Evolutionary conservation across 805 yeast genomes (phyloP).

Genomic region (Candida krabiensis): DNA sequence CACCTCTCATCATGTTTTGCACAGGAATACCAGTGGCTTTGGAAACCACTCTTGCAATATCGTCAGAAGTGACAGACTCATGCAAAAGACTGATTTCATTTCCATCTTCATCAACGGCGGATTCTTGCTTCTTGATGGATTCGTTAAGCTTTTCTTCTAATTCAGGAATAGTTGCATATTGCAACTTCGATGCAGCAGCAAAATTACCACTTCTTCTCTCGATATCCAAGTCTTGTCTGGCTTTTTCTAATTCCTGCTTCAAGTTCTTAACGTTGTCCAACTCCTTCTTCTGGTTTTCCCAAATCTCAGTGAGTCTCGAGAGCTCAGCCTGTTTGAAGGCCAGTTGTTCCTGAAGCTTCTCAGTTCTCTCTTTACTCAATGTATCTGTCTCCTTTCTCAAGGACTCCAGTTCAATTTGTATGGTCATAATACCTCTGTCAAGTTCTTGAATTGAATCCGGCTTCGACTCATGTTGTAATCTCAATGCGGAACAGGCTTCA

Average conservation of each 20-base stretch:
- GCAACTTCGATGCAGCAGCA: slow-evolving; percentile 84
- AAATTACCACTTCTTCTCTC: slow-evolving; percentile 84
- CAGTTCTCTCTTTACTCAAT: slow-evolving; percentile 73
- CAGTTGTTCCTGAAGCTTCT: slow-evolving; percentile 69
- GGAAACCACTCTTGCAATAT: slow-evolving; percentile 87
- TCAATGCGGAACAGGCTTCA: slow-evolving; percentile 93
- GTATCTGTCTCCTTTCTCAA: slow-evolving; percentile 90
- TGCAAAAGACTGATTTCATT: slow-evolving; percentile 53
- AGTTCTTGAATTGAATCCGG: slow-evolving; percentile 91
- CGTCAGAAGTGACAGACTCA: slow-evolving; percentile 92
- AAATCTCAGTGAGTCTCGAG: slow-evolving; percentile 68
- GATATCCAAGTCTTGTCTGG: slow-evolving; percentile 77
- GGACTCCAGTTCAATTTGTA: slow-evolving; percentile 93
- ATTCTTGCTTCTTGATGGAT: slow-evolving; percentile 33
- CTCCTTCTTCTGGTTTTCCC: slow-evolving; percentile 81
- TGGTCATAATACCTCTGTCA: slow-evolving; percentile 88
- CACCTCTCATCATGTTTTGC: slow-evolving; percentile 88
- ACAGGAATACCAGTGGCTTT: slow-evolving; percentile 97
- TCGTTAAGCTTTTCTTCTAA: slow-evolving; percentile 60
- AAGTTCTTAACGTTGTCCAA: slow-evolving; percentile 78
- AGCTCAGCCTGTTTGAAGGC: slow-evolving; percentile 63
- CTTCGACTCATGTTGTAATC: slow-evolving; percentile 94
- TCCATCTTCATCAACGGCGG: slow-evolving; percentile 33
- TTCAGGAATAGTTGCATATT: slow-evolving; percentile 83
- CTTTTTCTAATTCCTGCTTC: slow-evolving; percentile 80